Percentiles rank a stretch among this genome's conserved stretches.
phyloP scores from a whole-genome alignment of 2,329 filamentous ascomycete species.

The Beauveria asiatica region DNA sequence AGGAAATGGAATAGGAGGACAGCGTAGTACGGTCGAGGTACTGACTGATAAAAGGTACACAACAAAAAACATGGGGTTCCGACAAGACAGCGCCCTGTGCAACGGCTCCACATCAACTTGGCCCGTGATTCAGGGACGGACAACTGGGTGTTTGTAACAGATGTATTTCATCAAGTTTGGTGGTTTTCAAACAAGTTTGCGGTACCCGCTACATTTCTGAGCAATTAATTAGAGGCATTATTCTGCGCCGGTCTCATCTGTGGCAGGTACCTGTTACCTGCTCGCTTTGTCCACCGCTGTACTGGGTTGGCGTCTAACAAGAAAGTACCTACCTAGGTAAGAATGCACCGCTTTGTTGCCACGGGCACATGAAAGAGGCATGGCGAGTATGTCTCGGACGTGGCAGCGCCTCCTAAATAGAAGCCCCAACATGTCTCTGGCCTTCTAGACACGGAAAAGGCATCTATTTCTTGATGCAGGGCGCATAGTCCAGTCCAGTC shows the following conservation, averaged over 20 bases:
- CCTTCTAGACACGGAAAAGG: background rate
- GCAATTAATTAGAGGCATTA: background rate
- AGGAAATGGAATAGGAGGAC: conserved; percentile 8
- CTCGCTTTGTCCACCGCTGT: background rate
- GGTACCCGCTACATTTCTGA: background rate
- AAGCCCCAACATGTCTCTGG: no score
- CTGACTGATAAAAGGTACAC: background rate
- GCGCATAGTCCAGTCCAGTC: background rate
- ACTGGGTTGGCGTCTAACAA: background rate
- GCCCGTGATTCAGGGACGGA: conserved; percentile 8
- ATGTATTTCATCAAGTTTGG: background rate
- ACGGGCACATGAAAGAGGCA: conserved; percentile 6
- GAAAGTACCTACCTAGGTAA: background rate
- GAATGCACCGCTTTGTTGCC: conserved; percentile 9
- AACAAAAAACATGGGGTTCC: conserved; percentile 11
- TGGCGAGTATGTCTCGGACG: conserved; percentile 1
- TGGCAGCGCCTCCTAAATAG: background rate
- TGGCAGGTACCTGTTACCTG: background rate
- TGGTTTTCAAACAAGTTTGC: background rate
- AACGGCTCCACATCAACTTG: conserved; percentile 8
- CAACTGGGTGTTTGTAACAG: background rate
- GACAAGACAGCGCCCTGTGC: conserved; percentile 6
- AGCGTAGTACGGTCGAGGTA: conserved; percentile 1
- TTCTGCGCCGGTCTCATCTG: background rate
- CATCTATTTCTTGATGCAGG: background rate